Percentiles rank a stretch among this genome's conserved stretches.
Evolutionary conservation across 176 grass and related monocot species (phyloP).

Genomic region (Poa annua): DNA sequence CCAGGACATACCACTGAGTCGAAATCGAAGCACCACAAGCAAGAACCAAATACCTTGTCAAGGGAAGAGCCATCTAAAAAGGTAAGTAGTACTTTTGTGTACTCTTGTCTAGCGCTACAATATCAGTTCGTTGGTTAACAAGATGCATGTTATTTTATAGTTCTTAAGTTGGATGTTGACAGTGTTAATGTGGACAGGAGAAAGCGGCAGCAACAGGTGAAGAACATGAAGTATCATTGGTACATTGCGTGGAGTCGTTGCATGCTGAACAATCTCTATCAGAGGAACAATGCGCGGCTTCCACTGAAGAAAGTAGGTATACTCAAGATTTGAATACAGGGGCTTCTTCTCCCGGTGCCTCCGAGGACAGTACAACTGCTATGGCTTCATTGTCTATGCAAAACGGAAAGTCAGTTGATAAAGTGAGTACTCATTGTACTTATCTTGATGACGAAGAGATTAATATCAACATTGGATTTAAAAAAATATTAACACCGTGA

Average conservation of each 20-base stretch:
- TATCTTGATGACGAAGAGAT: background rate
- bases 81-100: constrained; percentile 21
- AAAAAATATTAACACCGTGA: background rate
- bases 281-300: background rate
- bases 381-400: background rate
- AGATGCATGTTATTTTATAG: background rate
- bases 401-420: background rate
- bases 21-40: background rate
- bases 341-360: background rate
- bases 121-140: background rate
- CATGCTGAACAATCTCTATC: background rate
- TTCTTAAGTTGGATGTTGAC: background rate
- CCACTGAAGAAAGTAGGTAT: background rate
- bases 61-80: background rate
- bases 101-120: background rate
- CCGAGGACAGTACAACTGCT: background rate
- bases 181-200: constrained; percentile 21
- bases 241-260: background rate
- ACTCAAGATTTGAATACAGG: background rate
- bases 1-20: constrained; percentile 27
- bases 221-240: constrained; percentile 1
- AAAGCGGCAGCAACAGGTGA: background rate
- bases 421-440: constrained; percentile 24
- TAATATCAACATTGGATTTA: background rate
- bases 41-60: constrained; percentile 21